Base-by-base conservation (phyloP, 139 green algal genomes). In the Chlamydomonas urium region DNA sequence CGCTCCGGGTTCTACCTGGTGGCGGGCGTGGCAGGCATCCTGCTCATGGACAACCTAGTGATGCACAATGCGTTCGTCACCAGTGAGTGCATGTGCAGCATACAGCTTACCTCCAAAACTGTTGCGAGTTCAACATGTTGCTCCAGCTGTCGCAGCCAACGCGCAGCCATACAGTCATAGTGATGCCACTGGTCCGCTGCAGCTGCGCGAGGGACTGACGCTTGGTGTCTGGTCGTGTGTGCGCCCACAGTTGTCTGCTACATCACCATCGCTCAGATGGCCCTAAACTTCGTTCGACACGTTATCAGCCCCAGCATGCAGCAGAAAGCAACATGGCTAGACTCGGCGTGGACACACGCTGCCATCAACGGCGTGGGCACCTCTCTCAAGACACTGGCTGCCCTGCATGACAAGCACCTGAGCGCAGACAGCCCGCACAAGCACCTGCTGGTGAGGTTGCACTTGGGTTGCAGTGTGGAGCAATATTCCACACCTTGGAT, bases 1-100 rank as follows among this genome's bases (percentile, higher is more conserved):
- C 63, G 63, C 63, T 71, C 63, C 23, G 33, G 8, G 6, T 33
- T 71, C 24, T 71, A 71, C 63, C 63, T 71, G 6, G 37, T 71
- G 26, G 5, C 6, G 5, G 63, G 63, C 31, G 8, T 57, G 23
- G n/a, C 57, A n/a, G 8, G 57, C 37, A 71, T 71, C n/a, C 10
- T 57, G 37, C 5, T 26, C 14, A 6, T 57, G 14, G 17, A 57
- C 34, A 37, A 59, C 37, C n/a, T n/a, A n/a, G n/a, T n/a, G n/a
- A 56, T 71, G 63, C 38, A 58, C 10, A 26, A 34, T 57, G 5
- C 36, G 24, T 24, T 71, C 10, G 35, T 71, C 63, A 71, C 63
- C 17, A 34, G 63, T 71, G 37, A 57, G 63, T 50, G 42, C 42
- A 50, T 50, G 42, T 50, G 42, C 42, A 50, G 42, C 10, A 8